phyloP scores from a whole-genome alignment of 2,329 filamentous ascomycete genomes.

The Cladosporium velox region DNA sequence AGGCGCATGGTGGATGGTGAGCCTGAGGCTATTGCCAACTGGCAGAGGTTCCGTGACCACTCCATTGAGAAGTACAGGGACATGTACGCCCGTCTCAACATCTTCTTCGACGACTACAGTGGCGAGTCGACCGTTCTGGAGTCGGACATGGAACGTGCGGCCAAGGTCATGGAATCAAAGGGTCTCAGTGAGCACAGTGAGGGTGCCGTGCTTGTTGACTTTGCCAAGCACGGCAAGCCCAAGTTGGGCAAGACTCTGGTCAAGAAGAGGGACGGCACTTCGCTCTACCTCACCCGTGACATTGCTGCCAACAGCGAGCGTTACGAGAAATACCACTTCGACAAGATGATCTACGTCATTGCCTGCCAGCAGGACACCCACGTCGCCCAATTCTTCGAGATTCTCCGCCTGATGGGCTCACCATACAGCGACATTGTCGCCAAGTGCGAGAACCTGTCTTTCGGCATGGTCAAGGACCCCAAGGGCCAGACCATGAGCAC shows the following conservation, averaged over 20 bases:
- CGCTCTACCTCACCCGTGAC: constrained; percentile 69
- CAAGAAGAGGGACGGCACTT: constrained; percentile 67
- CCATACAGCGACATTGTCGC: constrained; percentile 57
- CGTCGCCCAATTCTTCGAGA: constrained; percentile 66
- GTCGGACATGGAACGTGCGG: constrained; percentile 63
- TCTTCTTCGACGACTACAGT: constrained; percentile 66
- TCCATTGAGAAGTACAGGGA: constrained; percentile 66
- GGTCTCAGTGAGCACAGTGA: constrained; percentile 65
- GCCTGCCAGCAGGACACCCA: constrained; percentile 66
- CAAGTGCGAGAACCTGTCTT: constrained; percentile 65
- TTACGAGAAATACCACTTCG: constrained; percentile 62
- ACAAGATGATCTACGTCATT: constrained; percentile 70
- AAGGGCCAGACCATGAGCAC: constrained; percentile 61
- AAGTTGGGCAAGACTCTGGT: constrained; percentile 69
- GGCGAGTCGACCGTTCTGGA: constrained; percentile 68
- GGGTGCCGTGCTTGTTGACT: constrained; percentile 68
- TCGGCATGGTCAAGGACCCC: constrained; percentile 59
- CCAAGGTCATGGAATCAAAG: constrained; percentile 59
- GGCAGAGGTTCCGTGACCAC: constrained; percentile 64
- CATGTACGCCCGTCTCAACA: constrained; percentile 65
- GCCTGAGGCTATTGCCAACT: constrained; percentile 59
- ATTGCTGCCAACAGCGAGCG: constrained; percentile 67
- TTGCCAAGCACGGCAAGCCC: constrained; percentile 66
- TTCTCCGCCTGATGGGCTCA: constrained; percentile 61
- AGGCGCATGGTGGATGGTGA: constrained; percentile 68